phyloP scores from a whole-genome alignment of 2,329 filamentous ascomycete species.

The Colletotrichum camelliae region DNA sequence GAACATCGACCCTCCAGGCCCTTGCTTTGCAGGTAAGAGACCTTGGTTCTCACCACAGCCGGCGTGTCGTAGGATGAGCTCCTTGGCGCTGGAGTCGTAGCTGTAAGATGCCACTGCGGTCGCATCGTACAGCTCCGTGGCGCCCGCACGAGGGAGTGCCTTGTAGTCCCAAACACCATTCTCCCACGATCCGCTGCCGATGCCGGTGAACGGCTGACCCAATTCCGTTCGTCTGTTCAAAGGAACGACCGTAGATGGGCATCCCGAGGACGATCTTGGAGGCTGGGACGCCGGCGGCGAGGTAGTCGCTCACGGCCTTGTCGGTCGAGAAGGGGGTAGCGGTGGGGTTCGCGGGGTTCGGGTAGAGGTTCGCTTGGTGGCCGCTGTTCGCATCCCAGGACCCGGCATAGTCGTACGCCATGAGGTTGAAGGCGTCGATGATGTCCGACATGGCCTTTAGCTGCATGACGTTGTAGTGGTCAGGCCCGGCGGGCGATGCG shows the following conservation, averaged over 20 bases:
- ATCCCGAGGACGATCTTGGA: conserved; percentile 78
- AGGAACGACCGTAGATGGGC: conserved; percentile 80
- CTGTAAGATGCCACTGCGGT: conserved; percentile 70
- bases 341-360: conserved; percentile 54
- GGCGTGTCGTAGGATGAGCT: conserved; percentile 78
- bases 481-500: conserved; percentile 53
- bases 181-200: conserved; percentile 76
- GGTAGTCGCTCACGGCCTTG: conserved; percentile 69
- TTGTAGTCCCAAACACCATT: conserved; percentile 83
- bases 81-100: conserved; percentile 64
- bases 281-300: conserved; percentile 63
- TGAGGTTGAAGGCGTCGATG: conserved; percentile 65
- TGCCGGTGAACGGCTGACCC: conserved; percentile 69
- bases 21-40: conserved; percentile 64
- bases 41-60: conserved; percentile 65
- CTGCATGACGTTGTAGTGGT: conserved; percentile 52
- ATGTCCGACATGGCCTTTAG: conserved; percentile 40
- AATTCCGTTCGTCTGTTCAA: conserved; percentile 64
- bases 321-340: conserved; percentile 75
- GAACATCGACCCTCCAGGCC: conserved; percentile 80
- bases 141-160: conserved; percentile 68
- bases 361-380: conserved; percentile 76
- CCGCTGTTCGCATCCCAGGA: conserved; percentile 68
- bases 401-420: conserved; percentile 78
- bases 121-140: conserved; percentile 62